phyloP scores from a whole-genome alignment of 179 eudicot genomes.

The Heliamphora pulchella region DNA sequence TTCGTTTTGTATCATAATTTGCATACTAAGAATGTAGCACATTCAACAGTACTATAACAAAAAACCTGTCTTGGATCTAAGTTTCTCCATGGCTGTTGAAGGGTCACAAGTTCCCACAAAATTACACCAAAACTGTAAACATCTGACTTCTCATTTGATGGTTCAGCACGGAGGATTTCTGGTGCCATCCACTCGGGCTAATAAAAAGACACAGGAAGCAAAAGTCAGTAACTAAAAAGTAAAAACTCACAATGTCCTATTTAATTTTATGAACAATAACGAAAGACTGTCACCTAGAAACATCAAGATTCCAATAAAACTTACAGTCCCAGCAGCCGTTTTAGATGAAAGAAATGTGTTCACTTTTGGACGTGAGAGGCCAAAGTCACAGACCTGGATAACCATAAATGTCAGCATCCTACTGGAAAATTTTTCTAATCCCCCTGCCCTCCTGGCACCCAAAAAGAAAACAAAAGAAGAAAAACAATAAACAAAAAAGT shows the following conservation, averaged over 20 bases:
- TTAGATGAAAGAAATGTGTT: conserved; percentile 57
- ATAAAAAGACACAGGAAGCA: conserved; percentile 1
- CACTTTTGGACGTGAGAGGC: conserved; percentile 51
- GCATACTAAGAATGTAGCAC: background rate
- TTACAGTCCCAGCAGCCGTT: conserved; percentile 62
- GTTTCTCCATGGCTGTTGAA: conserved; percentile 88
- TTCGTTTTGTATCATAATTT: background rate
- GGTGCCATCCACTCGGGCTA: conserved; percentile 99
- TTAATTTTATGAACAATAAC: background rate
- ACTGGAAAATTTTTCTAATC: background rate
- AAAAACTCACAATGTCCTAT: background rate
- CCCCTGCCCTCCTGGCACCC: background rate
- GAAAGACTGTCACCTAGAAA: background rate
- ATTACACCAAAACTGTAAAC: conserved; percentile 96
- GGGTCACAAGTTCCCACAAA: conserved; percentile 91
- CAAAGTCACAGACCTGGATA: conserved; percentile 58
- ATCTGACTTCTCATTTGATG: conserved; percentile 95
- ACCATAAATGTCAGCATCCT: background rate
- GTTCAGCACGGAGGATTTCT: conserved; percentile 93
- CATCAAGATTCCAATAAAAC: conserved; percentile 15
- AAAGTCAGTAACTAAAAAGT: background rate
- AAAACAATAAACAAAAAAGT: background rate
- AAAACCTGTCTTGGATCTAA: conserved; percentile 88
- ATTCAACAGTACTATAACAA: conserved; percentile 13
- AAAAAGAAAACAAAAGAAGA: background rate